Evolutionary conservation across 2,329 filamentous ascomycete genomes (phyloP).

Genomic region (Trichoderma koningiopsis): DNA sequence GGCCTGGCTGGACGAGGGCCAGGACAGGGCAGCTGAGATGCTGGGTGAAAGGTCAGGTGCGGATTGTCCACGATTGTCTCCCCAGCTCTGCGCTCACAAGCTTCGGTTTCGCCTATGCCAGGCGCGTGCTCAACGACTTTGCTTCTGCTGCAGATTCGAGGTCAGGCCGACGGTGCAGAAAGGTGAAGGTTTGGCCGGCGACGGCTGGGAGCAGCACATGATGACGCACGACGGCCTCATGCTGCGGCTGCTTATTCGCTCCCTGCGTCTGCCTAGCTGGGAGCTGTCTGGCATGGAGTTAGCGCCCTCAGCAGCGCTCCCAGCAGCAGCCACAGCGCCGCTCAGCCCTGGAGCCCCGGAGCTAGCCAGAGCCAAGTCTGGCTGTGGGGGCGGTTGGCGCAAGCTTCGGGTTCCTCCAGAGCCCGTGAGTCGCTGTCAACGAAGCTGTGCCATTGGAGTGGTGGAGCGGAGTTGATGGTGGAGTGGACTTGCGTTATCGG

Average conservation of each 20-base stretch:
- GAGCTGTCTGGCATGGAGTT: slow-evolving; percentile 14
- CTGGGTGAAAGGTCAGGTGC: not conserved
- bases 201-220: slow-evolving; percentile 20
- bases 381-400: slow-evolving; percentile 10
- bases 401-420: slow-evolving; percentile 18
- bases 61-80: not conserved
- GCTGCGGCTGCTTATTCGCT: slow-evolving; percentile 19
- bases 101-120: not conserved
- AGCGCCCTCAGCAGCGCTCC: not conserved
- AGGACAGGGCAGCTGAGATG: not conserved
- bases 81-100: not conserved
- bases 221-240: slow-evolving; percentile 12
- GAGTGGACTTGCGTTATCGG: not conserved
- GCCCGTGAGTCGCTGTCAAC: slow-evolving; percentile 12
- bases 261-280: slow-evolving; percentile 15
- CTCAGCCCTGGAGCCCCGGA: slow-evolving; percentile 11
- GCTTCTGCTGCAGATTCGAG: not conserved
- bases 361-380: not conserved
- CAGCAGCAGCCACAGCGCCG: not conserved
- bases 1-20: not conserved
- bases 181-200: slow-evolving; percentile 16
- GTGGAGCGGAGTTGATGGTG: not conserved
- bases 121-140: not conserved
- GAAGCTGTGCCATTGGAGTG: not conserved
- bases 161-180: slow-evolving; percentile 15